A percentile compares a stretch with the other conserved stretches of the same genome.
Evolutionary conservation across 2,329 filamentous ascomycete genomes (phyloP).

Genomic region (Dryadomyces quercus-mongolicae): DNA sequence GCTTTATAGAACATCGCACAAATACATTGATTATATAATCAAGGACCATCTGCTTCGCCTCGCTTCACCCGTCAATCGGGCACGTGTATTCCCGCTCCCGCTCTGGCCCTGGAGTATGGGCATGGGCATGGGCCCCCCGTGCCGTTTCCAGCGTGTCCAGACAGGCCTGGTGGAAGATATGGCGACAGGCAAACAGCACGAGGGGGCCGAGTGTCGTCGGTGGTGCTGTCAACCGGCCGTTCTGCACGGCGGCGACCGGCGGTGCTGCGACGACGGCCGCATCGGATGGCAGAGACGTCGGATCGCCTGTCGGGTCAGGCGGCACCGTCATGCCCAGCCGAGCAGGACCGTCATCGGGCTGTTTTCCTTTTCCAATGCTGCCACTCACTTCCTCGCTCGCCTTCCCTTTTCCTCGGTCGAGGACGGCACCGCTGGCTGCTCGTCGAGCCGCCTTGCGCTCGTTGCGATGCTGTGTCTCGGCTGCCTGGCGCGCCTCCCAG

Average conservation of each 20-base stretch:
- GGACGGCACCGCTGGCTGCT: conserved; percentile 10
- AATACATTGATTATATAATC: too few relatives aligned
- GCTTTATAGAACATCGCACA: neutral
- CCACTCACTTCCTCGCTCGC: conserved; percentile 15
- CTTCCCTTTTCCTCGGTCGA: conserved; percentile 26
- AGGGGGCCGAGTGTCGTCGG: conserved; percentile 43
- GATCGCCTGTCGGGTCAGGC: neutral
- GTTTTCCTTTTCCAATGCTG: conserved; percentile 28
- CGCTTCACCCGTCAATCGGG: conserved; percentile 39
- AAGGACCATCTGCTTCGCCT: too few relatives aligned
- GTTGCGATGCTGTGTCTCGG: conserved; percentile 32
- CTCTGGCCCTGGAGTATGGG: conserved; percentile 15
- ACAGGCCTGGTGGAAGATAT: conserved; percentile 58
- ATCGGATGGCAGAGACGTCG: neutral
- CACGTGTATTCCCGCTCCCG: conserved; percentile 40
- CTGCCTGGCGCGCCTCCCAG: conserved; percentile 56
- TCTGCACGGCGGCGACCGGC: conserved; percentile 14
- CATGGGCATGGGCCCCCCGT: conserved; percentile 24
- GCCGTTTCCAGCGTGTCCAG: conserved; percentile 46
- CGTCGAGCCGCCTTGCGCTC: conserved; percentile 7
- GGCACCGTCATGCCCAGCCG: neutral
- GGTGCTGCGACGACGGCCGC: conserved; percentile 6
- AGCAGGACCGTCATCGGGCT: conserved; percentile 1
- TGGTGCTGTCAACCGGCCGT: conserved; percentile 7
- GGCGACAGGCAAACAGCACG: conserved; percentile 57